Percentiles rank a stretch among this genome's conserved stretches.
phyloP scores from a whole-genome alignment of 148 eudicot genomes.

The Camellia japonica region DNA sequence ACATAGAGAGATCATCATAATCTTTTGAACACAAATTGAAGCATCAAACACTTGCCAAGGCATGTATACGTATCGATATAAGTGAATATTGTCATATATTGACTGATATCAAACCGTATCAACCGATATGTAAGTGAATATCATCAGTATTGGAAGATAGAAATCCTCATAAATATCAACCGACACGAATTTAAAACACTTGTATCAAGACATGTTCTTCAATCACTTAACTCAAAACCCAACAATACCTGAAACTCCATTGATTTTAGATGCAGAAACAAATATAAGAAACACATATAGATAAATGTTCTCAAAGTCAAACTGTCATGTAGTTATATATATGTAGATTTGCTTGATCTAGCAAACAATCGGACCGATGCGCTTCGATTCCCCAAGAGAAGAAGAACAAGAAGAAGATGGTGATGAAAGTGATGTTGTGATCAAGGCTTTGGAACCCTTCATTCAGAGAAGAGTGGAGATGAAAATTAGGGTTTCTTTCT shows the following conservation, averaged over 20 bases:
- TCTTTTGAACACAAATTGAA: neutral
- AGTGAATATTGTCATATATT: too few species aligned
- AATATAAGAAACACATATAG: neutral
- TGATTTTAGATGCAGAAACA: slow-evolving; percentile 1
- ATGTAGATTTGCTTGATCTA: slow-evolving; percentile 17
- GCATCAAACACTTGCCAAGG: neutral
- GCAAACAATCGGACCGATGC: slow-evolving; percentile 35
- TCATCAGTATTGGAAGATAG: too few species aligned
- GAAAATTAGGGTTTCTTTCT: slow-evolving; percentile 34
- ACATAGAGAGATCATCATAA: neutral
- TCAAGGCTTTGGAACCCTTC: neutral
- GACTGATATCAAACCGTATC: too few species aligned
- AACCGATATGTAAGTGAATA: too few species aligned
- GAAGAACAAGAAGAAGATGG: neutral
- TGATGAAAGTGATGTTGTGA: neutral
- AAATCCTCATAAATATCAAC: too few species aligned
- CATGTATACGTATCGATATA: neutral
- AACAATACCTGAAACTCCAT: neutral
- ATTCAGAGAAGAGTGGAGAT: neutral
- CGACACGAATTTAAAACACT: too few species aligned
- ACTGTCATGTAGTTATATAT: neutral
- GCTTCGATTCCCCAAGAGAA: slow-evolving; percentile 40
- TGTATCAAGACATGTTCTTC: neutral
- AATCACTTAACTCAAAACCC: slow-evolving; percentile 1
- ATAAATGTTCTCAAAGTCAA: neutral